phyloP scores from a whole-genome alignment of 2,329 filamentous ascomycete species.

The Aspergillus clavatus region DNA sequence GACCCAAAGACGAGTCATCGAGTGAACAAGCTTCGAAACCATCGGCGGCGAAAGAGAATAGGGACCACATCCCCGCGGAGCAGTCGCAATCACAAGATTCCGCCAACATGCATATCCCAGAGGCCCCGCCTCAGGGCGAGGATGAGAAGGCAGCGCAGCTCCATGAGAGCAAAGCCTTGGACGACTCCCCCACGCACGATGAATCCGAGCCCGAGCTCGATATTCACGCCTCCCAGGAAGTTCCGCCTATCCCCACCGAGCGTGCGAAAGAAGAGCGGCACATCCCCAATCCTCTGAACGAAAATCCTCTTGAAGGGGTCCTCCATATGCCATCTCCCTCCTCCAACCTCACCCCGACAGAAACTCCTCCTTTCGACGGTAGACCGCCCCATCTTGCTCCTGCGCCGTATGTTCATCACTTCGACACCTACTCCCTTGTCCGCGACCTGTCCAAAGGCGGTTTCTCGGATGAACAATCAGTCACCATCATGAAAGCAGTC shows the following conservation, averaged over 20 bases:
- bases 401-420: slow-evolving; percentile 86
- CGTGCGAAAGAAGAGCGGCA: slow-evolving; percentile 11
- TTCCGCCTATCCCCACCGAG: slow-evolving; percentile 11
- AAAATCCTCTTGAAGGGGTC: slow-evolving; percentile 37
- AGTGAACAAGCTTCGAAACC: slow-evolving; percentile 12
- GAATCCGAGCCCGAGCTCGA: slow-evolving; percentile 17
- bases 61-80: slow-evolving; percentile 9
- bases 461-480: slow-evolving; percentile 69
- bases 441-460: slow-evolving; percentile 68
- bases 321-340: slow-evolving; percentile 40
- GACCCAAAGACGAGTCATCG: slow-evolving; percentile 23
- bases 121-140: slow-evolving; percentile 12
- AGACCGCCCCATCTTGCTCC: slow-evolving; percentile 62
- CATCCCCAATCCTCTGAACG: slow-evolving; percentile 4
- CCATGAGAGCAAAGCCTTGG: slow-evolving; percentile 8
- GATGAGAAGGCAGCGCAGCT: slow-evolving; percentile 13
- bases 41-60: slow-evolving; percentile 11
- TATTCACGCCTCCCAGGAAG: slow-evolving; percentile 10
- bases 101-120: slow-evolving; percentile 5
- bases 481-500: slow-evolving; percentile 89
- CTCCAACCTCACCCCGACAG: slow-evolving; percentile 28
- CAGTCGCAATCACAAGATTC: slow-evolving; percentile 12
- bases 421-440: slow-evolving; percentile 89
- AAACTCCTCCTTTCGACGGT: slow-evolving; percentile 27
- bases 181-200: slow-evolving; percentile 20